phyloP scores from a whole-genome alignment of 2,329 filamentous ascomycete genomes.

The Botrytis cinerea region DNA sequence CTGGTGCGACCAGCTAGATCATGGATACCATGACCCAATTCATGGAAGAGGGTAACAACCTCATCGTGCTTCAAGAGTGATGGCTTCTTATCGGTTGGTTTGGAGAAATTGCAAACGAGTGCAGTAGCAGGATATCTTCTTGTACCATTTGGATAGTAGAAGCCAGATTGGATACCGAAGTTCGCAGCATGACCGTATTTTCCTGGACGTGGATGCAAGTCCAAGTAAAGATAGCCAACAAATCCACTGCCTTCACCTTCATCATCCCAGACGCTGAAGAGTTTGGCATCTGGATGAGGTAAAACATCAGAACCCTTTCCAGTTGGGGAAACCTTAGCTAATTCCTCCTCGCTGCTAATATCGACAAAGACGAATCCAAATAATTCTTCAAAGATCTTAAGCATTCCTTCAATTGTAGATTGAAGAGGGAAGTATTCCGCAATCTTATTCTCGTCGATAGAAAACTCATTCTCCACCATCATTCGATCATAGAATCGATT shows the following conservation, averaged over 20 bases:
- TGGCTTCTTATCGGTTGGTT: conserved; percentile 74
- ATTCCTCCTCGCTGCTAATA: conserved; percentile 61
- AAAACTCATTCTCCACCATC: conserved; percentile 78
- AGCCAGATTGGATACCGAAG: conserved; percentile 78
- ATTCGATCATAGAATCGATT: conserved; percentile 77
- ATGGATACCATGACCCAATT: conserved; percentile 71
- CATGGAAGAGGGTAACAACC: conserved; percentile 81
- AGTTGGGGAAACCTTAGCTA: conserved; percentile 40
- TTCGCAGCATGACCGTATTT: conserved; percentile 87
- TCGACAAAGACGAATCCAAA: conserved; percentile 80
- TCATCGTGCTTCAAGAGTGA: conserved; percentile 81
- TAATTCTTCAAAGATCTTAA: conserved; percentile 79
- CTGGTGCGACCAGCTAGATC: conserved; percentile 64
- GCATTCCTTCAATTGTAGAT: conserved; percentile 73
- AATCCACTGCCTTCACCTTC: conserved; percentile 69
- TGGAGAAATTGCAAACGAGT: conserved; percentile 83
- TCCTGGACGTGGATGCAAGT: conserved; percentile 76
- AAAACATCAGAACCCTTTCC: conserved; percentile 51
- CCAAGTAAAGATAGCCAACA: conserved; percentile 80
- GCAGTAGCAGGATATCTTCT: conserved; percentile 76
- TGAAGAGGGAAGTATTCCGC: conserved; percentile 82
- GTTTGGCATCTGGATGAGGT: conserved; percentile 81
- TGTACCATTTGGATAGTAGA: conserved; percentile 64
- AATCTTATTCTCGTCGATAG: conserved; percentile 76
- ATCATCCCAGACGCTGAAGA: conserved; percentile 84